phyloP scores from a whole-genome alignment of 1,284 basidiomycete genomes.

The Phlebopus sp. region DNA sequence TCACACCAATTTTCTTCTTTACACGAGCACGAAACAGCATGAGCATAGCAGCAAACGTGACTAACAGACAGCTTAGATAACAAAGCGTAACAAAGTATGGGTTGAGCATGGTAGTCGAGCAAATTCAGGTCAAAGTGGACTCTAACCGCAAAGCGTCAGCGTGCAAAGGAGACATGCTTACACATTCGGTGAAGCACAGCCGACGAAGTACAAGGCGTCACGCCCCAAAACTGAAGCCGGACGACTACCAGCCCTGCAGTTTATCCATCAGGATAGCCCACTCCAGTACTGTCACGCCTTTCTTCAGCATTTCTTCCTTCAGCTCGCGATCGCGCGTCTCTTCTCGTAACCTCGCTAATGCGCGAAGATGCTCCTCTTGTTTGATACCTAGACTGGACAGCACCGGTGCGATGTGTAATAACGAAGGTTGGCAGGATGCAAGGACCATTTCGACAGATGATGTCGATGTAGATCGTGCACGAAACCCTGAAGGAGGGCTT shows the following conservation, averaged over 20 bases:
- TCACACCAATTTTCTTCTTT: too few relatives aligned
- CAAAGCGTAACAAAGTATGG: too few relatives aligned
- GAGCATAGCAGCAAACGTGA: too few relatives aligned
- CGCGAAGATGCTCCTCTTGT: constrained; percentile 56
- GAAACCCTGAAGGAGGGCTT: constrained; percentile 12
- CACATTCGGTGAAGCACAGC: too few relatives aligned
- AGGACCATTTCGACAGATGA: constrained; percentile 49
- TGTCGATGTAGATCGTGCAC: constrained; percentile 30
- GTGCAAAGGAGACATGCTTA: too few relatives aligned
- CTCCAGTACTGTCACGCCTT: constrained; percentile 66
- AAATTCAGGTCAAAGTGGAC: too few relatives aligned
- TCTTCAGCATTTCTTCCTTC: constrained; percentile 59
- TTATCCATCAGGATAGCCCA: constrained; percentile 75
- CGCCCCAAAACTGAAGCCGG: too few relatives aligned
- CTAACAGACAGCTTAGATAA: too few relatives aligned
- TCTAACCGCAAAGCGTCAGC: too few relatives aligned
- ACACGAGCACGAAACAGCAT: too few relatives aligned
- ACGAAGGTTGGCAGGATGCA: constrained; percentile 54
- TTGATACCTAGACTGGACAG: constrained; percentile 56
- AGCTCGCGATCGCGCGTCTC: constrained; percentile 64
- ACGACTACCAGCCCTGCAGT: constrained; percentile 23
- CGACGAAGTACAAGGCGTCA: too few relatives aligned
- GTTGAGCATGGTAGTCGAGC: too few relatives aligned
- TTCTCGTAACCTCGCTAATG: constrained; percentile 55
- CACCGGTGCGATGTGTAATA: constrained; percentile 55